These are phyloP conservation scores for Mrakia hoshinonis DNA, from an alignment of 768 basidiomycete genomes.

Conservation along the genomic window DNA sequence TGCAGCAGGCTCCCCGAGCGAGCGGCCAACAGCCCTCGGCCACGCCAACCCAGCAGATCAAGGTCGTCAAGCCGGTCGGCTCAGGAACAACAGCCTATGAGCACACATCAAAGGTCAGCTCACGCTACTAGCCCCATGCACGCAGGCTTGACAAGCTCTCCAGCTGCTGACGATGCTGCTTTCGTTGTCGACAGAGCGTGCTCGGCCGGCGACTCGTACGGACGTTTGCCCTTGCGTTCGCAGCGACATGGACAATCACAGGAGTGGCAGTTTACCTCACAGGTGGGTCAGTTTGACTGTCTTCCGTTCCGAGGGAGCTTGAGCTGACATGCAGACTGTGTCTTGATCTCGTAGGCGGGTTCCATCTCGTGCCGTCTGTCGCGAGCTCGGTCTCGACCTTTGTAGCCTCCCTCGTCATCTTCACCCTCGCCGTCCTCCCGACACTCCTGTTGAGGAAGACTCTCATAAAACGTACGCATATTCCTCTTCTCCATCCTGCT, in stretches of 20 bases:
- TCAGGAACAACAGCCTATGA: neutral
- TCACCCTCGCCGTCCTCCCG: constrained; percentile 18
- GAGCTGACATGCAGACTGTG: neutral
- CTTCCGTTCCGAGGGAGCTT: neutral
- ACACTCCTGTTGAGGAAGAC: constrained; percentile 27
- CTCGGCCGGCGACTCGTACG: constrained; percentile 16
- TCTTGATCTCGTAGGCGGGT: neutral
- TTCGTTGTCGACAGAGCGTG: constrained; percentile 1
- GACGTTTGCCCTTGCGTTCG: constrained; percentile 17
- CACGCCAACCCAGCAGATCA: neutral
- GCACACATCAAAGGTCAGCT: neutral
- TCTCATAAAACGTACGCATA: constrained; percentile 17
- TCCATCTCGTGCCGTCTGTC: constrained; percentile 16
- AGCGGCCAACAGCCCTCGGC: neutral
- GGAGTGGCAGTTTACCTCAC: neutral
- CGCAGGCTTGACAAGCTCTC: no score
- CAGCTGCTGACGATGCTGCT: neutral
- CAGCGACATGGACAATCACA: neutral
- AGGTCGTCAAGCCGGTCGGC: neutral
- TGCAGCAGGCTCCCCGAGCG: neutral
- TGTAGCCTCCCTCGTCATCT: constrained; percentile 16
- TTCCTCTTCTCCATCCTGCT: neutral
- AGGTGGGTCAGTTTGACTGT: neutral
- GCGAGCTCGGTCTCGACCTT: constrained; percentile 3
- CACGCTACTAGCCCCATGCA: neutral